A percentile compares a stretch with the other conserved stretches of the same genome.
These are phyloP conservation scores for Botrytis squamosa DNA, from an alignment of 2,329 filamentous ascomycete species.

Conservation along the genomic window DNA sequence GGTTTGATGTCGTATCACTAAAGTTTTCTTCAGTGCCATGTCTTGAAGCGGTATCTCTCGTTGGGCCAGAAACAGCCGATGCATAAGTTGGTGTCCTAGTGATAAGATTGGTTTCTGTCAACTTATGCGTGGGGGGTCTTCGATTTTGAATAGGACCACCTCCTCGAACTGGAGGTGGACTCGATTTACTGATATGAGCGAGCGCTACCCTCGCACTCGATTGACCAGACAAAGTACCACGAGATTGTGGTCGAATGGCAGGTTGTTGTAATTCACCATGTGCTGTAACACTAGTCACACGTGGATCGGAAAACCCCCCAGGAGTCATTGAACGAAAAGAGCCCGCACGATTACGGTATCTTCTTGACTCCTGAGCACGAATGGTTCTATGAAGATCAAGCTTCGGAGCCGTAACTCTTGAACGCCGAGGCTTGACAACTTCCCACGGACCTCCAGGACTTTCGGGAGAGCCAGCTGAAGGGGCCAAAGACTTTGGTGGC, in stretches of 20 bases:
- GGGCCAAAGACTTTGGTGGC: not conserved
- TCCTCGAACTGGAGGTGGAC: constrained; percentile 39
- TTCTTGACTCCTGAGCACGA: constrained; percentile 41
- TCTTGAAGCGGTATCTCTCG: constrained; percentile 28
- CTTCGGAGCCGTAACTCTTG: constrained; percentile 28
- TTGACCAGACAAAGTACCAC: constrained; percentile 35
- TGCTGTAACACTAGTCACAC: constrained; percentile 33
- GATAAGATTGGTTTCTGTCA: constrained; percentile 31
- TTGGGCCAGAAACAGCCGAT: constrained; percentile 30
- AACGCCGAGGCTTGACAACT: constrained; percentile 24
- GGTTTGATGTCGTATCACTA: constrained; percentile 23
- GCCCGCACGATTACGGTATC: constrained; percentile 47
- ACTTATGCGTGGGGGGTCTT: constrained; percentile 24
- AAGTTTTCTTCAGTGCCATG: constrained; percentile 21
- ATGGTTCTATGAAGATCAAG: constrained; percentile 45
- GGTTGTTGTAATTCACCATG: constrained; percentile 30
- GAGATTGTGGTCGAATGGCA: constrained; percentile 26
- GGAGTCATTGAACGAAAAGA: constrained; percentile 46
- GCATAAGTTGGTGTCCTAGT: constrained; percentile 38
- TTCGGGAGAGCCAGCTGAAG: constrained; percentile 13
- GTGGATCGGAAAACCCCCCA: constrained; percentile 26
- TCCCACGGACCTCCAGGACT: constrained; percentile 34
- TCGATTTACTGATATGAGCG: constrained; percentile 44
- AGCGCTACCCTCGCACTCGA: constrained; percentile 46
- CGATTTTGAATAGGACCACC: constrained; percentile 36